Conservation (phyloP, 345 rosid genomes). For the Draba incana region DNA sequence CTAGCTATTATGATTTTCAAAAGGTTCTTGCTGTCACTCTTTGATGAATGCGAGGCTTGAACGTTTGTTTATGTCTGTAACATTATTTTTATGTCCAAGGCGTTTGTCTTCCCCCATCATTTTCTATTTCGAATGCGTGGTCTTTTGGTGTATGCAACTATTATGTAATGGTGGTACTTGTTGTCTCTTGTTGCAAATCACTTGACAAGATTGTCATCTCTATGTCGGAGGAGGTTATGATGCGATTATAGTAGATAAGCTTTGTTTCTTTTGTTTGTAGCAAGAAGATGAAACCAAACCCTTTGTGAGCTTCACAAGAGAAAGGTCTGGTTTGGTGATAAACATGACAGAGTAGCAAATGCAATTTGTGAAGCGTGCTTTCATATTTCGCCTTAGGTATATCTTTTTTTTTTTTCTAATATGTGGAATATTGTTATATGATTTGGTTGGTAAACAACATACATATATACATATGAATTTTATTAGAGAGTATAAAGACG, state of each 20-base stretch:
- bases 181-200: conserved; percentile 37
- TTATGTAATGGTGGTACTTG: no score
- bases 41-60: no score
- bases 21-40: no score
- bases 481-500: background rate
- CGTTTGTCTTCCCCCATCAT: no score
- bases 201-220: conserved; percentile 80
- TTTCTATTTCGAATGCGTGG: no score
- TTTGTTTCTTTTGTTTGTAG: conserved; percentile 44
- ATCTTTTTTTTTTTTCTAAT: no score
- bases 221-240: conserved; percentile 49
- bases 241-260: background rate
- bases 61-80: no score
- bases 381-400: conserved; percentile 79
- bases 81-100: no score
- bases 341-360: conserved; percentile 86
- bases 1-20: no score
- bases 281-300: conserved; percentile 77
- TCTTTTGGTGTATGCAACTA: no score
- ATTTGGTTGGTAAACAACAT: conserved; percentile 16
- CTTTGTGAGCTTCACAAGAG: conserved; percentile 78
- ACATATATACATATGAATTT: background rate
- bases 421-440: background rate
- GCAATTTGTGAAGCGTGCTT: conserved; percentile 91
- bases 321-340: conserved; percentile 86